Evolutionary conservation across 306 rosid genomes (phyloP).

Genomic region (Vachellia pachyceras): DNA sequence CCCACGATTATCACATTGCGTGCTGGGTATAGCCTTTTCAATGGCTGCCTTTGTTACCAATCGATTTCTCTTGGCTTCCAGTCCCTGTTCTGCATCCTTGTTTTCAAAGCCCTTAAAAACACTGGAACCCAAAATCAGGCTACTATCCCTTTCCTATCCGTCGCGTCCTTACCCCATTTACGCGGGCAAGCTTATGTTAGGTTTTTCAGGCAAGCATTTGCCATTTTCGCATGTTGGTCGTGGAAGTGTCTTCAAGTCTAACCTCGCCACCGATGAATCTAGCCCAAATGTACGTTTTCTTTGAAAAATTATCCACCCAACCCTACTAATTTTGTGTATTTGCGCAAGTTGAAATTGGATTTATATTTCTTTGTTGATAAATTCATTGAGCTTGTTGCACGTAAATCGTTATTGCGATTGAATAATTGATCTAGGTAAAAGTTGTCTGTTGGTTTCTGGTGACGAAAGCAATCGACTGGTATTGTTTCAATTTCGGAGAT

Average conservation of each 20-base stretch:
- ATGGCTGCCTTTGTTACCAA: constrained; percentile 63
- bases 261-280: constrained; percentile 45
- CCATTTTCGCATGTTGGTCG: background rate
- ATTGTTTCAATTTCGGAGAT: background rate
- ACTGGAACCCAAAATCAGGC: constrained; percentile 35
- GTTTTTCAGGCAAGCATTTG: constrained; percentile 44
- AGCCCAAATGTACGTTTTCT: constrained; percentile 49
- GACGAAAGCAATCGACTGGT: background rate
- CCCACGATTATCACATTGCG: background rate
- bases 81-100: constrained; percentile 44
- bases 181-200: constrained; percentile 26
- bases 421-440: background rate
- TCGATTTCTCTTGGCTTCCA: constrained; percentile 42
- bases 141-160: constrained; percentile 19
- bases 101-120: constrained; percentile 49
- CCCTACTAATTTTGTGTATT: background rate
- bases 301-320: background rate
- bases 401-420: constrained; percentile 5
- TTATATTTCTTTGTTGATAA: background rate
- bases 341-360: background rate
- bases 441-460: background rate
- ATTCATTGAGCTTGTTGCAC: no score
- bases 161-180: constrained; percentile 20
- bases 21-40: background rate
- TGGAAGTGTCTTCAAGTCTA: constrained; percentile 40